Conservation (phyloP, 176 grass and related monocot genomes). For the Juncus effusus region DNA sequence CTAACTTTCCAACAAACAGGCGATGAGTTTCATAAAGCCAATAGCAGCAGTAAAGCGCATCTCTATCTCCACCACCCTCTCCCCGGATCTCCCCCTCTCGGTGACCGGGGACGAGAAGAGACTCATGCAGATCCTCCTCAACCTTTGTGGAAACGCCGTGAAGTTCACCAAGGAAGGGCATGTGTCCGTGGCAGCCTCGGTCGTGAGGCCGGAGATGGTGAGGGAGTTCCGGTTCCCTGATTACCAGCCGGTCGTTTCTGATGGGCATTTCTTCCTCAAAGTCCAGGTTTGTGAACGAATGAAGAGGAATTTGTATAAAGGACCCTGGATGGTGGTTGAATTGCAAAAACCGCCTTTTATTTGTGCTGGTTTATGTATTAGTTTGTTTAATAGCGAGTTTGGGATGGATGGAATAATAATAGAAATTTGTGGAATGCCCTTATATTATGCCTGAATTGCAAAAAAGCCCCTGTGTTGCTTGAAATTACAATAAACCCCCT, state of each 20-base stretch:
- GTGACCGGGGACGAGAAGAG: conserved; percentile 87
- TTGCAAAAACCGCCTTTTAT: no score
- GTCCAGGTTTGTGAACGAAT: conserved; percentile 51
- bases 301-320: no score
- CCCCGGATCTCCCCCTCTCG: conserved; percentile 73
- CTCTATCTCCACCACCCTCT: conserved; percentile 61
- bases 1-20: not conserved
- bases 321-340: no score
- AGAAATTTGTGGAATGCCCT: no score
- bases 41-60: conserved; percentile 53
- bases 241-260: conserved; percentile 57
- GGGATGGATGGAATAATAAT: no score
- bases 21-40: conserved; percentile 44
- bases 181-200: conserved; percentile 63
- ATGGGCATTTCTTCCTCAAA: conserved; percentile 81
- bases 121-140: conserved; percentile 89
- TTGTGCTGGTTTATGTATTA: no score
- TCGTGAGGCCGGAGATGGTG: conserved; percentile 69
- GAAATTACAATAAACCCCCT: no score
- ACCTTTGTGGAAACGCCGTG: conserved; percentile 86
- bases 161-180: conserved; percentile 97
- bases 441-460: no score
- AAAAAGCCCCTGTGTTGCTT: no score
- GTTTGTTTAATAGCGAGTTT: no score
- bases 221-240: conserved; percentile 71